These are phyloP conservation scores for Limnanthes douglasii DNA, from an alignment of 345 rosid genomes.

Conservation along the genomic window DNA sequence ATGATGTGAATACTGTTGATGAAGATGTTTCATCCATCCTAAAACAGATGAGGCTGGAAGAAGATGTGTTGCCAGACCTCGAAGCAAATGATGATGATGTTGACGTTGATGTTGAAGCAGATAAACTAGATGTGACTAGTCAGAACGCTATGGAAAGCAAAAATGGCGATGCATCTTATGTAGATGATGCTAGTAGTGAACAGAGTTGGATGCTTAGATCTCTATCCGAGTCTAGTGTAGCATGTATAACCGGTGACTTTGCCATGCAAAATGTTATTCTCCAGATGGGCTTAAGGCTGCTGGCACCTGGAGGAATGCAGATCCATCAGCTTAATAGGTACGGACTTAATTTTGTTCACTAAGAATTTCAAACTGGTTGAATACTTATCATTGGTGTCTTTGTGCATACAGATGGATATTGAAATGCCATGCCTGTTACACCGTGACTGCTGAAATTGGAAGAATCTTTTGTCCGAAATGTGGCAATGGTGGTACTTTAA, in stretches of 20 bases:
- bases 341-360: background rate
- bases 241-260: slow-evolving; percentile 83
- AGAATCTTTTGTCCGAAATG: slow-evolving; percentile 87
- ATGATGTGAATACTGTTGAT: slow-evolving; percentile 11
- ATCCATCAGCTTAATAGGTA: slow-evolving; percentile 87
- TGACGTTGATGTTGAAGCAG: slow-evolving; percentile 14
- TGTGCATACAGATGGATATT: slow-evolving; percentile 60
- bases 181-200: slow-evolving; percentile 67
- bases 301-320: slow-evolving; percentile 90
- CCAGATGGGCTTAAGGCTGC: slow-evolving; percentile 86
- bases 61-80: slow-evolving; percentile 25
- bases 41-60: slow-evolving; percentile 60
- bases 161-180: slow-evolving; percentile 27
- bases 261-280: slow-evolving; percentile 97
- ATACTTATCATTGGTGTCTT: slow-evolving; percentile 6
- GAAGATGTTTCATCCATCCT: slow-evolving; percentile 33
- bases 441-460: slow-evolving; percentile 70
- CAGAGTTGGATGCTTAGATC: slow-evolving; percentile 82
- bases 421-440: slow-evolving; percentile 94
- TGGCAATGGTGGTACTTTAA: slow-evolving; percentile 90
- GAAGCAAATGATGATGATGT: slow-evolving; percentile 22
- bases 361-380: background rate
- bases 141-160: slow-evolving; percentile 40
- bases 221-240: slow-evolving; percentile 84
- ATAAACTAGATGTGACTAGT: slow-evolving; percentile 11